Base-by-base conservation (phyloP, 805 yeast species). In the Candida khao-thaluensis region DNA sequence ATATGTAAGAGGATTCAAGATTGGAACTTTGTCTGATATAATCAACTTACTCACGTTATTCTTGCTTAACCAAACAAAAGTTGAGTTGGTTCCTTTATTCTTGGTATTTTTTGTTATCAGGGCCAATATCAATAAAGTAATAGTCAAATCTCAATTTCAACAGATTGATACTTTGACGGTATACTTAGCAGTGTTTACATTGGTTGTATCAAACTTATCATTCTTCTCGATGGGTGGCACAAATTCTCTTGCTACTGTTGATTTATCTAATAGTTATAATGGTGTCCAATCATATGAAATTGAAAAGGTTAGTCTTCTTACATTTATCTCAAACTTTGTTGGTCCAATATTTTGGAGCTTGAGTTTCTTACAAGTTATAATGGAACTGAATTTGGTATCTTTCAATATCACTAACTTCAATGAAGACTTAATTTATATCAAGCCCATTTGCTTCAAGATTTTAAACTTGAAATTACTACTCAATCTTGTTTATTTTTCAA, bases 151-250 rank as follows among this genome's bases (percentile, higher is more conserved):
- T 15, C 24, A 38, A 6, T 12, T 26, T 12, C 4, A 35, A 37
- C 33, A 28, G 16, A 14, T 41, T 7, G 40, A 36, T 17, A 17
- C 11, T 12, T 37, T 47, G 4, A 45, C 60, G 1, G n/a, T 59
- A 11, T 25, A 61, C 11, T 37, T 56, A 1, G 43, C 74, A 0
- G 30, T 68, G 3, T 60, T 73, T 42, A 62, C 64, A 2, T 47
- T 88, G 3, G 57, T 83, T 16, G 48, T 88, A 35, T 95, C 88
- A 55, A 81, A 87, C 49, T 66, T 88, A 29, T 65, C 89, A 0
- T 93, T 91, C 56, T 93, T 86, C 64, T 85, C 86, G 15, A 72
- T 84, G 57, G 98, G 98, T 0, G 87, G 86, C 36, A 89, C 98
- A 0, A 93, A 93, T 54, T 87, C 96, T 27, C 72, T 93, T 49